Evolutionary conservation across 352 stramenopile genomes (phyloP).

Genomic region (Globisporangium ultimum): DNA sequence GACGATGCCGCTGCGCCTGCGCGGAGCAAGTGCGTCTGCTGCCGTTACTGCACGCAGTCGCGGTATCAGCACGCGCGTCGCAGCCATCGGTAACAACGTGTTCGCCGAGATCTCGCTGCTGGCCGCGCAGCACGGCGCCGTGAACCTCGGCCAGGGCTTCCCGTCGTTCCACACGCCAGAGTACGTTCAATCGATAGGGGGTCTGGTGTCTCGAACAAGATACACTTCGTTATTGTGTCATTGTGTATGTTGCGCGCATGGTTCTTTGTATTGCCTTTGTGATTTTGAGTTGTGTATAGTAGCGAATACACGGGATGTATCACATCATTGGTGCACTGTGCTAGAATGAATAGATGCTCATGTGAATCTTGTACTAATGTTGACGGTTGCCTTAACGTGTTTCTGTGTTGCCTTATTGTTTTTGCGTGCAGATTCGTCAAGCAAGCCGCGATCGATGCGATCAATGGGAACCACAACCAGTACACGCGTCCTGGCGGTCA

Average conservation of each 20-base stretch:
- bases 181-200: conserved; percentile 15
- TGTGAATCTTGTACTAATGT: neutral
- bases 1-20: too few relatives aligned
- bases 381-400: too few relatives aligned
- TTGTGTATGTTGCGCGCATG: neutral
- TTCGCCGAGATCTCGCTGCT: conserved; percentile 88
- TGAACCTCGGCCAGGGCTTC: conserved; percentile 97
- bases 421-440: conserved; percentile 72
- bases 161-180: conserved; percentile 91
- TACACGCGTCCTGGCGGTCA: conserved; percentile 88
- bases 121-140: conserved; percentile 67
- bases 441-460: conserved; percentile 79
- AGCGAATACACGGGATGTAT: too few relatives aligned
- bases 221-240: too few relatives aligned
- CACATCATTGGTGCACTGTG: neutral
- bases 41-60: neutral
- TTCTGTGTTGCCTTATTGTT: conserved; percentile 1
- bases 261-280: neutral
- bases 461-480: conserved; percentile 80
- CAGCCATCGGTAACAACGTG: conserved; percentile 71
- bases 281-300: too few relatives aligned
- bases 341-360: neutral
- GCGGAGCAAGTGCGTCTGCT: neutral
- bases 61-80: conserved; percentile 57
- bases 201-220: too few relatives aligned